Conservation (phyloP, 306 rosid species). For the Ziziphus jujuba region DNA sequence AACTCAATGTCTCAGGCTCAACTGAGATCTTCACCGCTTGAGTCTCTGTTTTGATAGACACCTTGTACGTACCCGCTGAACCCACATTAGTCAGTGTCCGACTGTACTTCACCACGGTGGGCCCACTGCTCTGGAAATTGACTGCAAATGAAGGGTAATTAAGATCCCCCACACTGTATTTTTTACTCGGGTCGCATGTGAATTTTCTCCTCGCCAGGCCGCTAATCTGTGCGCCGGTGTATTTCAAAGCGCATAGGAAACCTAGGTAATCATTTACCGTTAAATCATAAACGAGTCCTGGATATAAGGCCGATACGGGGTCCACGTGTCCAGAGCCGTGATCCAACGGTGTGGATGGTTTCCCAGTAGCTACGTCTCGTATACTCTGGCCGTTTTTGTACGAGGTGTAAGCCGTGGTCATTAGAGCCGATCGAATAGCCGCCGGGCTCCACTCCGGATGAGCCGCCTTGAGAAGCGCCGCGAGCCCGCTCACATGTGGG, state of each 20-base stretch:
- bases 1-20: constrained; percentile 57
- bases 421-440: constrained; percentile 68
- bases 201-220: constrained; percentile 43
- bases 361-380: constrained; percentile 44
- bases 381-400: constrained; percentile 44
- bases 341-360: constrained; percentile 67
- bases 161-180: constrained; percentile 50
- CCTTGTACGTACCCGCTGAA: constrained; percentile 48
- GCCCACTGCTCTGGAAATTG: constrained; percentile 37
- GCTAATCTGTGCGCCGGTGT: constrained; percentile 34
- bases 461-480: constrained; percentile 57
- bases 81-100: constrained; percentile 75
- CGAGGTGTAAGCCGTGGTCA: constrained; percentile 71
- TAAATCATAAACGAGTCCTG: constrained; percentile 79
- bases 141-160: constrained; percentile 78
- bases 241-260: constrained; percentile 69
- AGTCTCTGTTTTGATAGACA: constrained; percentile 22
- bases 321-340: constrained; percentile 79
- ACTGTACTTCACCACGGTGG: constrained; percentile 42
- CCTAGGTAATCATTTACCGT: constrained; percentile 55
- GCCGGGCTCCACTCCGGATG: constrained; percentile 88
- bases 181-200: constrained; percentile 43
- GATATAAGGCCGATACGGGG: constrained; percentile 63
- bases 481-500: constrained; percentile 81
- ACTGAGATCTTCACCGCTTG: constrained; percentile 45